Evolutionary conservation across 2,329 filamentous ascomycete genomes (phyloP), one percentile per base, ranked within the genome.

Genomic region (Alternaria postmessia): DNA sequence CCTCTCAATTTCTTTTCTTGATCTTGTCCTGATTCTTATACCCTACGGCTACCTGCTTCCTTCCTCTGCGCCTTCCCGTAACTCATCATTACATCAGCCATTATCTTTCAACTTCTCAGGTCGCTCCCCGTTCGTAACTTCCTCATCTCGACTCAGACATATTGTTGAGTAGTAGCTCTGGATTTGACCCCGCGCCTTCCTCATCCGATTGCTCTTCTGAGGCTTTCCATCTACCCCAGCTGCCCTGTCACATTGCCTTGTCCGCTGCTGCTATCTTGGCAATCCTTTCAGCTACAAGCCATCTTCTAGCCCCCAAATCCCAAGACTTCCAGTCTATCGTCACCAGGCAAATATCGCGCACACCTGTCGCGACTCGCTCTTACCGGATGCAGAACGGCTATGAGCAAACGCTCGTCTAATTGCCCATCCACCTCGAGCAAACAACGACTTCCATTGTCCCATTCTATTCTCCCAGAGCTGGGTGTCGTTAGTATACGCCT

Each of bases 381-480:
- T 51, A 43, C 54, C 28, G 32, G 16, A 26, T 49, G 26, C 20
- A 39, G 43, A 14, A 18, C 46, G 18, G 34, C 11, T 22, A 8
- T 7, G 26, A 24, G 9, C 52, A 55, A 60, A 42, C 52, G 38
- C 24, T 14, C 12, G 24, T 51, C 48, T 48, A 46, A 41, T 32
- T 48, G 32, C 34, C 41, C 12, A 41, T 30, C 47, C 22, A 51
- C 18, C 30, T 55, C 54, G 3, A 54, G 36, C 49, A 54, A 54
- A 58, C 49, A 62, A 47, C 16, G 12, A 14, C 20, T 16, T n/a
- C 28, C 26, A 20, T 39, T 3, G 14, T 30, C 11, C 5, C 5
- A 16, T 8, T 39, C 20, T 24, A 11, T 18, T 36, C 14, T 30
- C 8, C 11, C 46, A n/a, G 11, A 12, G 24, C 8, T 5, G 16